Base-by-base conservation (phyloP, 1,284 basidiomycete genomes). In the Puccinia coronata region DNA sequence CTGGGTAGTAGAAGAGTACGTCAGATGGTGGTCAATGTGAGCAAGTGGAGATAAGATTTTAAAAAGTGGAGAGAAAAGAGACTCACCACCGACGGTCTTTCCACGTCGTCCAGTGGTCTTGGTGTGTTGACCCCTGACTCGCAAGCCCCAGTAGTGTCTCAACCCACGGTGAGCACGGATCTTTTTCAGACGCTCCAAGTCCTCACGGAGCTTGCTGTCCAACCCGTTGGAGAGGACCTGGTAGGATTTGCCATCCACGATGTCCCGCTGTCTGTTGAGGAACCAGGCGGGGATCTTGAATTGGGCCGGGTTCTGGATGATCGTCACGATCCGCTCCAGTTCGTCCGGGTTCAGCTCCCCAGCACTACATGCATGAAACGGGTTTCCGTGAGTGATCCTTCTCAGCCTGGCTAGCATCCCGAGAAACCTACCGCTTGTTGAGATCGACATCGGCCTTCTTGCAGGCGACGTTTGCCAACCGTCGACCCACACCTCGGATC, bases 231-330 rank as follows among this genome's bases (percentile, higher is more conserved):
- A 98, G 82, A 99, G 89, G 83, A 98, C 92, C 89, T 99, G 97
- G 82, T 90, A 91, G 90, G 96, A 92, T 90, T 98, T 99, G 87
- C 97, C 97, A 86, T 98, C 96, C 84, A 94, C 91, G 83, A 98
- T 95, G 87, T 99, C 96, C 87, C 94, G 93, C 88, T 99, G 96
- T 88, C 97, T 93, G 92, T 99, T 99, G 87, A 99, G 88, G 91
- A 99, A 98, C 97, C 97, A 99, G 76, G 91, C 90, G 57, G 96
- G 95, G 87, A 99, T 98, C 90, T 99, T 99, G 93, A 98, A 99
- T 88, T 99, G 96, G 57, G 93, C 93, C 49, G 97, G 97, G 89
- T 96, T 98, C 90, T 99, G 97, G 87, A 99, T 97, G 88, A 99
- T 99, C 84, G 94, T 98, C 84, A 99, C 97, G 84, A 99, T 91